Evolutionary conservation across 2,329 filamentous ascomycete species (phyloP), one percentile per base, ranked within the genome.

Genomic region (Sclerotinia minor): DNA sequence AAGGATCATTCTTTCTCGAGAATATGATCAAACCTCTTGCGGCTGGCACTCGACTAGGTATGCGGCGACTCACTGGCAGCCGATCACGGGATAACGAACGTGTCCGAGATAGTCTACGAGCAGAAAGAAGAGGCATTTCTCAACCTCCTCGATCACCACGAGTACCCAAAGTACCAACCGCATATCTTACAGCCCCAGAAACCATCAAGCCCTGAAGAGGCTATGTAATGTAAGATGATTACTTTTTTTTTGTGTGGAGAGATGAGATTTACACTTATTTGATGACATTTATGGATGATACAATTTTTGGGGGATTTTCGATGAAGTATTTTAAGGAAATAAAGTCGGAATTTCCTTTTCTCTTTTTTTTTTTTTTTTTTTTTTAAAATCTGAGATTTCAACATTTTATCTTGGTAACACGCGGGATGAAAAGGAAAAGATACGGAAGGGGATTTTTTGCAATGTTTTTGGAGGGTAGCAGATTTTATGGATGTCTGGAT

Each of bases 11-110:
- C 76, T 84, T 84, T 68, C 78, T 85, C 32, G 87, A 89, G 72
- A 86, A 82, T 67, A 87, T 88, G 81, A 84, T 89, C 71, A 85
- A 83, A 69, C 85, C 86, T 0, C 78, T 85, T 7, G 81, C 84
- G 44, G 83, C 87, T 68, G 82, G 83, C 53, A 86, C 86, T 19
- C 80, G 86, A 49, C 84, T 82, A 17, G 83, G 87, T 11, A 85
- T 90, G 80, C 80, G 88, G 8, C 80, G 88, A 65, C 79, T 90
- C 65, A 90, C 88, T 3, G 87, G 87, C 13, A 84, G 85, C 72
- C 79, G 76, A 65, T 72, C 70, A 19, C 72, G 73, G 38, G 76
- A 78, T 26, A 73, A 70, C 55, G 77, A 78, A 35, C 69, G 75
- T 24, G 67, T 75, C 29, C 73, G 77, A 64, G 76, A 78, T 9